Percentiles rank a stretch among this genome's conserved stretches.
Conservation (phyloP, 1,139 yeast species). For the Suhomyces bolitotheri region DNA sequence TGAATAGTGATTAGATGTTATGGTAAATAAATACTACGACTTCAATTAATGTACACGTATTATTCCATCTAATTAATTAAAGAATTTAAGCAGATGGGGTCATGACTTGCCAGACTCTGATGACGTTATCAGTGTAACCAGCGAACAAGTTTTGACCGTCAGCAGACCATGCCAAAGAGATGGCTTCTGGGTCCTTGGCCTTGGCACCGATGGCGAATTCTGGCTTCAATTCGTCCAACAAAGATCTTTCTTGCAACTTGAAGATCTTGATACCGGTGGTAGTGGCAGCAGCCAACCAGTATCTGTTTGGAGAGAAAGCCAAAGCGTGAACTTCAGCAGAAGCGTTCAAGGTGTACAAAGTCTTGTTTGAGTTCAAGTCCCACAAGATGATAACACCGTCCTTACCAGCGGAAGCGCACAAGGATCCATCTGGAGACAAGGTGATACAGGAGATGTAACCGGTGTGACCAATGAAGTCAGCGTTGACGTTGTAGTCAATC, state of each 20-base stretch:
- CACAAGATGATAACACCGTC: constrained; percentile 98
- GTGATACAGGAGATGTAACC: constrained; percentile 98
- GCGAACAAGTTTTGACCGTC: constrained; percentile 99
- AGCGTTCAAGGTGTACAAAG: constrained; percentile 92
- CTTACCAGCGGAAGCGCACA: constrained; percentile 99
- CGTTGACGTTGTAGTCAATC: constrained; percentile 79
- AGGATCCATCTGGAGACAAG: constrained; percentile 99
- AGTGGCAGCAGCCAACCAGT: constrained; percentile 99
- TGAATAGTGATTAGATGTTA: constrained; percentile 17
- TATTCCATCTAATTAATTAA: constrained; percentile 8
- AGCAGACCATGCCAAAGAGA: constrained; percentile 99
- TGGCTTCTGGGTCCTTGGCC: constrained; percentile 98
- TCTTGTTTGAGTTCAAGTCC: constrained; percentile 89
- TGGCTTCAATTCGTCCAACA: constrained; percentile 98
- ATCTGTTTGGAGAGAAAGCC: constrained; percentile 99
- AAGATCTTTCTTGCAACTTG: constrained; percentile 94
- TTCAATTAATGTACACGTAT: constrained; percentile 11
- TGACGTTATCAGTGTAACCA: constrained; percentile 99
- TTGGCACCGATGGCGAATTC: constrained; percentile 88
- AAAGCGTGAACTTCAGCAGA: constrained; percentile 97
- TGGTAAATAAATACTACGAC: not conserved
- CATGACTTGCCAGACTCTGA: constrained; percentile 99
- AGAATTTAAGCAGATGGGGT: constrained; percentile 64
- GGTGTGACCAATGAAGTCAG: constrained; percentile 99
- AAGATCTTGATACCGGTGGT: constrained; percentile 96